Base-by-base conservation (phyloP, 176 grass and related monocot species). In the Coix lacrymajobi region DNA sequence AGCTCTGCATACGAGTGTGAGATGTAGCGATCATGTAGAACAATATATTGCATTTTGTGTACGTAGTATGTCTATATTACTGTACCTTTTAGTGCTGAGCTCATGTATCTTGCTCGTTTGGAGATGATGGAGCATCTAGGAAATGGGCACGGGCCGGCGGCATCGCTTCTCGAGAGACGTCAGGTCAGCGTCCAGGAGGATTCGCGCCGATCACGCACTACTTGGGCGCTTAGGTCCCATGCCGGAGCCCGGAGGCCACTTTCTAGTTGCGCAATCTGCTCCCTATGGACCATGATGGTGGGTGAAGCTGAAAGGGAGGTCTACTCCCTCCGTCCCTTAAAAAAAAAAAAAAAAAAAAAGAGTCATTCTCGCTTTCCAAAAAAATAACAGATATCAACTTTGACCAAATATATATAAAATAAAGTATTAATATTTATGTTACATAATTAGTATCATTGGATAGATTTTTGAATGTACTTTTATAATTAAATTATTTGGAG, bases 111-210 rank as follows among this genome's bases (percentile, higher is more conserved):
- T 22, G 20, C 0, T 57, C 52, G 22, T 57, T 57, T 57, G 52
- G 52, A 24, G 52, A 57, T 10, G 52, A 9, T 10, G 2, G 6
- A 41, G 45, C 8, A 57, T 76, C 72, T 57, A 84, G 72, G 68
- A 56, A 1, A 45, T 63, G 39, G 76, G 73, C 76, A 57, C 4
- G 46, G 12, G 12, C 37, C 7, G 39, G 37, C 3, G 8, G 10
- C 24, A 60, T 60, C n/a, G 9, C n/a, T 60, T 25, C 56, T 60
- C 0, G 56, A 26, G 8, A 60, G n/a, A n/a, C n/a, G n/a, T 12
- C 56, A 24, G 24, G 83, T 85, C 83, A 8, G 8, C 69, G 74
- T 85, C 83, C 36, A 24, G 73, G 20, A 40, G 45, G 77, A 86
- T 75, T 13, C 77, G 31, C 69, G 12, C 2, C 19, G 78, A 87